Evolutionary conservation across 805 yeast genomes (phyloP).

Genomic region (Wickerhamiella occidentalis): DNA sequence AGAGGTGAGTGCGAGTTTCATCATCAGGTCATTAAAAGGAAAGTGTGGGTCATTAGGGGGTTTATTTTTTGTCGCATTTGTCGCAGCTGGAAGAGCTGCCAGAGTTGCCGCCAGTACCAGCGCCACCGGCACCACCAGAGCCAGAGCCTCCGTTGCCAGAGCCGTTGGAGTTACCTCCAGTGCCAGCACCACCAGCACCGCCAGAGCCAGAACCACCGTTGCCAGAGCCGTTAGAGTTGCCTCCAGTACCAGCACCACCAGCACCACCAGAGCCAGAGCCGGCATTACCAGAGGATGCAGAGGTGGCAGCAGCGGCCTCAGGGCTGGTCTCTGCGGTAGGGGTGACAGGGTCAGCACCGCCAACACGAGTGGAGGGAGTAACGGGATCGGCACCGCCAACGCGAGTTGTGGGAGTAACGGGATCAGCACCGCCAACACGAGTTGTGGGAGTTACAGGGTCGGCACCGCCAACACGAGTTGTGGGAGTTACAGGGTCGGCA

Average conservation of each 20-base stretch:
- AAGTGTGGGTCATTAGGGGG: background rate
- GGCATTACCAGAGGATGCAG: background rate
- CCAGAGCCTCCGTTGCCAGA: background rate
- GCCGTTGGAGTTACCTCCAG: background rate
- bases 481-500: background rate
- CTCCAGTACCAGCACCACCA: conserved; percentile 1
- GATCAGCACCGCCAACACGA: background rate
- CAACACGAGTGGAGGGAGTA: conserved; percentile 1
- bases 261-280: conserved; percentile 4
- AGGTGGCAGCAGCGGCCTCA: background rate
- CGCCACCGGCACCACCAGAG: background rate
- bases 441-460: background rate
- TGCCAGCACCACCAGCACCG: background rate
- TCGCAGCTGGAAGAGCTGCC: background rate
- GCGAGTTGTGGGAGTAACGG: background rate
- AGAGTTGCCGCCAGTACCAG: conserved; percentile 1
- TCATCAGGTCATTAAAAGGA: background rate
- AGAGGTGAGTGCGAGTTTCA: background rate
- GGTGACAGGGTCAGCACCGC: background rate
- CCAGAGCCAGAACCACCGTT: background rate
- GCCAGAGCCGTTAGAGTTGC: background rate
- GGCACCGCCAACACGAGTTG: background rate
- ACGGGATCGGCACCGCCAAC: conserved; percentile 6
- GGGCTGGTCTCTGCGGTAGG: background rate
- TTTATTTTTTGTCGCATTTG: background rate